Evolutionary conservation across 371 early-diverging fungal genomes (phyloP), one percentile per base, ranked within the genome.

Genomic region (Mucor velutinosus): DNA sequence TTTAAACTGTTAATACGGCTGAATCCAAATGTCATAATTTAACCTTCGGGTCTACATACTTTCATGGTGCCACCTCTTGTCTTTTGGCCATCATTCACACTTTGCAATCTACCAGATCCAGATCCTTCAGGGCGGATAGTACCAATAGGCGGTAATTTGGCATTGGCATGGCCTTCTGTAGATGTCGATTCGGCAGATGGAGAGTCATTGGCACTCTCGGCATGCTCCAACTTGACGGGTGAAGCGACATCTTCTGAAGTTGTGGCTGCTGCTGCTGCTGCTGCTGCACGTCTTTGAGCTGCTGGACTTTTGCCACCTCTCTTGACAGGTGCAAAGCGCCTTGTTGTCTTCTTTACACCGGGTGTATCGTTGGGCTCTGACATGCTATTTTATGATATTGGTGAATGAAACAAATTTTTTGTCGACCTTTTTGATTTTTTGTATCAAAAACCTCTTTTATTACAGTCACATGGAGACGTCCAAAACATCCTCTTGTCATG

Each of bases 61-160:
- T 85, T 87, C 25, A 73, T 53, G 1, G 85, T 66, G 45, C 85
- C 80, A 32, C 86, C 86, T 60, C 83, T 74, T 47, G 84, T 81
- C 43, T 76, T 75, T 53, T 76, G 71, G 0, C 80, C 79, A 32
- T 82, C 82, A 51, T 83, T 75, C 10, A 83, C 75, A 62, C 83
- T 83, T 30, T 71, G 77, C 29, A 83, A 72, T 47, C 83, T 73
- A 25, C 83, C 83, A 47, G 75, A 74, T 21, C 56, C 58, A 1
- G 70, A 30, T 12, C 66, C 49, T 64, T 80, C 79, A 25, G 83
- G 70, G 43, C 79, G 76, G 10, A 83, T 71, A 7, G 77, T 74
- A 3, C 83, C 83, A 58, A 83, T 71, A 1, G 64, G 51, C n/a
- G 60, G 67, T 23, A 67, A 60, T 49, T 64, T 66, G 0, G 62